A percentile compares a stretch with the other conserved stretches of the same genome.
phyloP scores from a whole-genome alignment of 2,329 filamentous ascomycete genomes.

The Colletotrichum camelliae region DNA sequence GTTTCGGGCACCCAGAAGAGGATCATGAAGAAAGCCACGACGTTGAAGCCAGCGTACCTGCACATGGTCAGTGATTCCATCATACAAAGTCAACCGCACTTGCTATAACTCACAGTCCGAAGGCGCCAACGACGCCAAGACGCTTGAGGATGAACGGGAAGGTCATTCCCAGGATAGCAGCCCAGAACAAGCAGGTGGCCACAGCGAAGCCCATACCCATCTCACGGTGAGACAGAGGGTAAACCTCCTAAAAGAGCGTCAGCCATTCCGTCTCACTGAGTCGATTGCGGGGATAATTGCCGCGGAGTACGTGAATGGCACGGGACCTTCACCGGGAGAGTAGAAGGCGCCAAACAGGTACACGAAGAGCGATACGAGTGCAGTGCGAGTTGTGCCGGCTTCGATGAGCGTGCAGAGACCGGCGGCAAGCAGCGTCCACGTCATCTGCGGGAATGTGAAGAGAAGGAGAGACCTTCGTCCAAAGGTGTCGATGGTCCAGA shows the following conservation, averaged over 20 bases:
- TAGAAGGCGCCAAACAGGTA: slow-evolving; percentile 33
- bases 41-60: slow-evolving; percentile 58
- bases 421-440: slow-evolving; percentile 63
- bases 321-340: slow-evolving; percentile 61
- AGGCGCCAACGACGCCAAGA: slow-evolving; percentile 44
- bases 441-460: slow-evolving; percentile 65
- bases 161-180: slow-evolving; percentile 66
- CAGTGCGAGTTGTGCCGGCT: slow-evolving; percentile 34
- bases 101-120: slow-evolving; percentile 40
- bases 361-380: slow-evolving; percentile 54
- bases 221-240: slow-evolving; percentile 73
- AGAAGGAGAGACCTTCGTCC: slow-evolving; percentile 60
- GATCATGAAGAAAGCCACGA: slow-evolving; percentile 60
- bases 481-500: slow-evolving; percentile 57
- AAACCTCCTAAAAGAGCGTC: slow-evolving; percentile 55
- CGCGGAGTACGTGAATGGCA: slow-evolving; percentile 67
- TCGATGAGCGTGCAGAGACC: slow-evolving; percentile 58
- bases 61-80: not conserved
- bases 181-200: slow-evolving; percentile 68
- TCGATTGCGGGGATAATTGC: not conserved
- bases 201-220: slow-evolving; percentile 75
- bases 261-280: not conserved
- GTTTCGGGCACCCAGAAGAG: slow-evolving; percentile 65
- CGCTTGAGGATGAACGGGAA: slow-evolving; percentile 61
- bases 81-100: not conserved